Percentiles rank a stretch among this genome's conserved stretches.
phyloP scores from a whole-genome alignment of 306 rosid genomes.

The Geum urbanum region DNA sequence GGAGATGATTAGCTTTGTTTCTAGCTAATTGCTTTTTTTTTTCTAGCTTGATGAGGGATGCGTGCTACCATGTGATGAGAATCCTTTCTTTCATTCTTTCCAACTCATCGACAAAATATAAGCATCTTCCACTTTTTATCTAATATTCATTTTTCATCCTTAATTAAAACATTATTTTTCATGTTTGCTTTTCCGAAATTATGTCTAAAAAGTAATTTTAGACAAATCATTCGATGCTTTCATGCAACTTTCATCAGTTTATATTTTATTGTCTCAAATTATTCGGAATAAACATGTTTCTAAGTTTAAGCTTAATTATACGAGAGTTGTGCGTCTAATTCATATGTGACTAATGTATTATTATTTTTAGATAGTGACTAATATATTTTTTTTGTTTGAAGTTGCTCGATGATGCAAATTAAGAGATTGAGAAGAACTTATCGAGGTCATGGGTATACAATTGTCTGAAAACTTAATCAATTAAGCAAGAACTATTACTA shows the following conservation, averaged over 20 bases:
- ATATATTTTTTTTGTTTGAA: too few relatives aligned
- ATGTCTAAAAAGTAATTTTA: not conserved
- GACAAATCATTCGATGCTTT: not conserved
- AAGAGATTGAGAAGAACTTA: too few relatives aligned
- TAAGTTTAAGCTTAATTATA: too few relatives aligned
- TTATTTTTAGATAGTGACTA: too few relatives aligned
- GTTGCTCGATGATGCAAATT: too few relatives aligned
- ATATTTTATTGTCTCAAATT: not conserved
- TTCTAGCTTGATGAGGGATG: not conserved
- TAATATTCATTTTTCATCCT: conserved; percentile 4
- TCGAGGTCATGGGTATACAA: not conserved
- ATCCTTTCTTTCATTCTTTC: conserved; percentile 36
- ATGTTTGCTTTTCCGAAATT: not conserved
- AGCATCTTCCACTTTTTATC: conserved; percentile 32
- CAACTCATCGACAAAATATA: conserved; percentile 32
- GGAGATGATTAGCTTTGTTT: conserved; percentile 34
- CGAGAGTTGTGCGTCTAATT: too few relatives aligned
- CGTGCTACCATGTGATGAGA: conserved; percentile 32
- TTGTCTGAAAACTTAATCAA: not conserved
- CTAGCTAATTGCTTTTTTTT: conserved; percentile 7
- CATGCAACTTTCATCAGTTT: not conserved
- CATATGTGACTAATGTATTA: not conserved
- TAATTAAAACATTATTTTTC: not conserved
- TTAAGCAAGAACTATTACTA: too few relatives aligned
- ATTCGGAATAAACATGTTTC: too few relatives aligned